A percentile compares a stretch with the other conserved stretches of the same genome.
Evolutionary conservation across 306 rosid species (phyloP).

Genomic region (Cotoneaster glaucophyllus): DNA sequence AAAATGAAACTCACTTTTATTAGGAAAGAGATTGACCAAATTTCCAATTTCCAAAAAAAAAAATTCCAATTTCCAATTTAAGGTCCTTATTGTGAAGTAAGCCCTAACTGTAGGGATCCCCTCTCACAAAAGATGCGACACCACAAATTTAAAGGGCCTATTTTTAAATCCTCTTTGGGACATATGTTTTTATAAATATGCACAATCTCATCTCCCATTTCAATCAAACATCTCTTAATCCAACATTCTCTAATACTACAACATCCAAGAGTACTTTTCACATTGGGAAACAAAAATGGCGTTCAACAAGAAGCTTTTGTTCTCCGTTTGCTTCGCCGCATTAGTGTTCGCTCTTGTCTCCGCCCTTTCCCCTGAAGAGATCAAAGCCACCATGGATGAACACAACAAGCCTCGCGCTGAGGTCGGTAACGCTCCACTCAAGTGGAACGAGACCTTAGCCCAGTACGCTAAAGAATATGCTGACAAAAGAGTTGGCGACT

Average conservation of each 20-base stretch:
- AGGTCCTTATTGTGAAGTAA: background rate
- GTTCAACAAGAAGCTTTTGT: background rate
- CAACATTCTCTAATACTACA: background rate
- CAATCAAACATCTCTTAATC: background rate
- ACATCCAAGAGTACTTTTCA: background rate
- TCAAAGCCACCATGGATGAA: background rate
- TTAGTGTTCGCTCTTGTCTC: background rate
- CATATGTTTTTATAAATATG: background rate
- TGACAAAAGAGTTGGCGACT: background rate
- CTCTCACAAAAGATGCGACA: background rate
- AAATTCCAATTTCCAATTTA: no score
- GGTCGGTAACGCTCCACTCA: background rate
- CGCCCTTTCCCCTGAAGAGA: background rate
- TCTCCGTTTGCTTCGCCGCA: background rate
- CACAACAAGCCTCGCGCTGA: background rate
- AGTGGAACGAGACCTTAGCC: slow-evolving; percentile 22
- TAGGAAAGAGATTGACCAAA: background rate
- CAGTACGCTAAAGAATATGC: slow-evolving; percentile 49
- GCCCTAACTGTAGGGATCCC: background rate
- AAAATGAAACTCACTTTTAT: background rate
- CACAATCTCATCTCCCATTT: background rate
- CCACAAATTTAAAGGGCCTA: background rate
- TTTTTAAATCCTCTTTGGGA: background rate
- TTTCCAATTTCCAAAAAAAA: no score
- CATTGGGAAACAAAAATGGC: background rate